Conservation (phyloP, 768 basidiomycete genomes). For the Suillus clintonianus region DNA sequence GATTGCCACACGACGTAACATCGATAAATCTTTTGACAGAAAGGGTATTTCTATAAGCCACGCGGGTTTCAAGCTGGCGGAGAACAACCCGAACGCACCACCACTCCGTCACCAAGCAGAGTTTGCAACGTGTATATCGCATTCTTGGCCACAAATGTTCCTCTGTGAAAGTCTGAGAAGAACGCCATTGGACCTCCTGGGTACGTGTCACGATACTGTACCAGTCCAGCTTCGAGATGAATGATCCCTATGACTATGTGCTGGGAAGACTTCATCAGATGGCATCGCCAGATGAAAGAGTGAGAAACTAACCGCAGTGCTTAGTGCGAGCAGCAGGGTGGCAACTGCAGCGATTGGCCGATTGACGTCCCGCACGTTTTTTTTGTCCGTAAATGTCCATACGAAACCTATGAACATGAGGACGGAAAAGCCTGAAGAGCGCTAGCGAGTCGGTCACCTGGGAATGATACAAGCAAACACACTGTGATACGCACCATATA, state of each 20-base stretch:
- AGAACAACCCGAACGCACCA: background rate
- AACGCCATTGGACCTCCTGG: conserved; percentile 23
- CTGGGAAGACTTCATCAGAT: background rate
- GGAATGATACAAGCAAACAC: background rate
- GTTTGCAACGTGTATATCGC: conserved; percentile 15
- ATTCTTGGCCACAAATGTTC: conserved; percentile 25
- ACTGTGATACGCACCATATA: background rate
- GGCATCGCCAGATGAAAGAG: no score
- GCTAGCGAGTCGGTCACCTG: background rate
- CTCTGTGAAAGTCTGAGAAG: conserved; percentile 20
- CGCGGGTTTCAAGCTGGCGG: background rate
- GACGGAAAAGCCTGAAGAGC: background rate
- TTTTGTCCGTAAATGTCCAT: background rate
- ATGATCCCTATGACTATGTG: conserved; percentile 15
- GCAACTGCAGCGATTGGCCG: background rate
- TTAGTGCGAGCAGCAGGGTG: no score
- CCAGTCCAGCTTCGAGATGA: conserved; percentile 18
- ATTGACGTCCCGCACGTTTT: background rate
- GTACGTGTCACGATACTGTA: conserved; percentile 15
- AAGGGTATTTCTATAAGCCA: background rate
- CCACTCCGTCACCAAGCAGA: conserved; percentile 5
- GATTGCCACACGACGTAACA: conserved; percentile 16
- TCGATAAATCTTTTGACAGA: background rate
- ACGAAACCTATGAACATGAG: background rate
- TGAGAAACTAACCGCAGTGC: no score